Evolutionary conservation across 306 rosid species (phyloP).

Genomic region (Prunus armeniaca): DNA sequence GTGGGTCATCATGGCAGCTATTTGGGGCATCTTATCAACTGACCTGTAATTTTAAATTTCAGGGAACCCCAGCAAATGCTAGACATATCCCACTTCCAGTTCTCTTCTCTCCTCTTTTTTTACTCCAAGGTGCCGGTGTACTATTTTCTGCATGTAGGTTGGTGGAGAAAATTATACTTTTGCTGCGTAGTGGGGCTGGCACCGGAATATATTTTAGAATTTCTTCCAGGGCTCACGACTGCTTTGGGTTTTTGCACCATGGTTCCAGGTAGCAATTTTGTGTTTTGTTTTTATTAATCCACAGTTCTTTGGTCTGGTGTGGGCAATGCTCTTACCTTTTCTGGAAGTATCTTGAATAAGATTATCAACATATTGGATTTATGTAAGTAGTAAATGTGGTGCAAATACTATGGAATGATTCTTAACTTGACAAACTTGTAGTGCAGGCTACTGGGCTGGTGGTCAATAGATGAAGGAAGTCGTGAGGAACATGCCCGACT

Average conservation of each 20-base stretch:
- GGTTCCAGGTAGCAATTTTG: conserved; percentile 79
- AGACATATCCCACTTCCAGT: conserved; percentile 63
- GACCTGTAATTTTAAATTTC: conserved; percentile 37
- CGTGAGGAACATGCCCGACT: conserved; percentile 84
- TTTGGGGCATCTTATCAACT: conserved; percentile 17
- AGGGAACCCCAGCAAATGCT: conserved; percentile 83
- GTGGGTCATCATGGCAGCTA: conserved; percentile 19
- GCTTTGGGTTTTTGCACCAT: conserved; percentile 88
- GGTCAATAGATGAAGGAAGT: conserved; percentile 99
- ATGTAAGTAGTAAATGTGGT: conserved; percentile 13
- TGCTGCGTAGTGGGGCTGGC: conserved; percentile 63
- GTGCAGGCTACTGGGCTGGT: conserved; percentile 92
- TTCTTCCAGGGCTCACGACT: conserved; percentile 75
- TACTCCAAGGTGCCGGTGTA: conserved; percentile 81
- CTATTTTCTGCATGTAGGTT: conserved; percentile 65
- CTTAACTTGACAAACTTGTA: conserved; percentile 26
- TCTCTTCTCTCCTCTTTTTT: conserved; percentile 80
- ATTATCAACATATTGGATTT: conserved; percentile 21
- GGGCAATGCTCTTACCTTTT: neutral
- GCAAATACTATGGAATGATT: conserved; percentile 9
- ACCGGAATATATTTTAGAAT: conserved; percentile 67
- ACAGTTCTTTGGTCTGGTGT: too few relatives aligned
- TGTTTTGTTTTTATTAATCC: neutral
- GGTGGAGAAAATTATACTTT: conserved; percentile 73
- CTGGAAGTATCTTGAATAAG: conserved; percentile 8